Evolutionary conservation across 2,329 filamentous ascomycete genomes (phyloP).

Genomic region (Colletotrichum sp.): DNA sequence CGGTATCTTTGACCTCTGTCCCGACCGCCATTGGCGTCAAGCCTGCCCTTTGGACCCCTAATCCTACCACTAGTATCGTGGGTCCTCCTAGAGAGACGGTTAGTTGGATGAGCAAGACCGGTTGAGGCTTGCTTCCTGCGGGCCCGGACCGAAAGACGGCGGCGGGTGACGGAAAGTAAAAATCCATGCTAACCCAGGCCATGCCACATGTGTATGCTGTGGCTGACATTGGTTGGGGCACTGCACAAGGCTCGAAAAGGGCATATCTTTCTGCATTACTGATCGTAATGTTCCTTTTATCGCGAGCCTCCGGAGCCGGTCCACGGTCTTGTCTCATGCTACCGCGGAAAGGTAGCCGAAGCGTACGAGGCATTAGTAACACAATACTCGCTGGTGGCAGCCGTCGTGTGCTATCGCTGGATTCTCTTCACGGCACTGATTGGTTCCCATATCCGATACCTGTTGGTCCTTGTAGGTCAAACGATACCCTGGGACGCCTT

Average conservation of each 20-base stretch:
- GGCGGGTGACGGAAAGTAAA: background rate
- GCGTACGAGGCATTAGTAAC: background rate
- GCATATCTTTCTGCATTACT: background rate
- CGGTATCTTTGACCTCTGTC: background rate
- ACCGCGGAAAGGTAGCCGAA: background rate
- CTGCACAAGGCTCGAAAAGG: background rate
- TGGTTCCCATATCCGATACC: background rate
- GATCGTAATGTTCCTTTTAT: background rate
- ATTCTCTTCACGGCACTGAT: background rate
- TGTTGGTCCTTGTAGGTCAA: background rate
- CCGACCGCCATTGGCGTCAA: background rate
- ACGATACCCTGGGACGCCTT: background rate
- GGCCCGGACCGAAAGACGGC: background rate
- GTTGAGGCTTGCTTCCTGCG: background rate
- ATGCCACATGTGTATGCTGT: background rate
- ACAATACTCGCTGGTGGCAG: background rate
- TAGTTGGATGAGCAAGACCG: background rate
- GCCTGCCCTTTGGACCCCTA: background rate
- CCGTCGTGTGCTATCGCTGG: background rate
- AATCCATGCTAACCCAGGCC: background rate
- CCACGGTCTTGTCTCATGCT: background rate
- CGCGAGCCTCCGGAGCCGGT: background rate
- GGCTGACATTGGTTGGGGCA: background rate
- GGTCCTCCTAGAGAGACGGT: background rate
- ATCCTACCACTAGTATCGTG: background rate